phyloP scores from a whole-genome alignment of 768 basidiomycete species.

The Boletus edulis region DNA sequence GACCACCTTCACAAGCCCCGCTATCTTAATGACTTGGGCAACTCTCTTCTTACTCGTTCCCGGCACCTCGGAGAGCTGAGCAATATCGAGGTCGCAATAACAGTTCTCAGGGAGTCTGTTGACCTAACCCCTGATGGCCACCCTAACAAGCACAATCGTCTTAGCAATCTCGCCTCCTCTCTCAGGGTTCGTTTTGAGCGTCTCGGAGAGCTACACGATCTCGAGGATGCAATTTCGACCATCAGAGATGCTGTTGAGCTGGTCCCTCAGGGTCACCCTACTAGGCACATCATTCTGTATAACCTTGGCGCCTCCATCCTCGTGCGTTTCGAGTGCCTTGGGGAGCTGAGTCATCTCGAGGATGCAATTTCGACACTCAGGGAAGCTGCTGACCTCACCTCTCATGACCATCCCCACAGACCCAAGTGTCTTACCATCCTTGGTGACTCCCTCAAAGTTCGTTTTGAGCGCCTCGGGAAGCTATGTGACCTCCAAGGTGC shows the following conservation, averaged over 20 bases:
- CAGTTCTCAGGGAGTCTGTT: too few species aligned
- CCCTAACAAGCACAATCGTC: too few species aligned
- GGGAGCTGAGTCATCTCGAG: not conserved
- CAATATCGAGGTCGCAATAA: too few species aligned
- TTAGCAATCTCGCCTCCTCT: not conserved
- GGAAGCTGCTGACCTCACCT: too few species aligned
- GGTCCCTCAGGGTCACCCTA: not conserved
- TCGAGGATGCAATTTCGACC: not conserved
- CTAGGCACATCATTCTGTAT: not conserved
- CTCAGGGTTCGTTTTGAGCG: not conserved
- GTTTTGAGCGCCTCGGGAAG: not conserved
- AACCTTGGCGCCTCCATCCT: not conserved
- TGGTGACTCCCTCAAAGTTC: not conserved
- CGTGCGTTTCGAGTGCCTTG: not conserved
- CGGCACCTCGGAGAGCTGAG: too few species aligned
- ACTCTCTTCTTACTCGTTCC: too few species aligned
- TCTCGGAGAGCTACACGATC: not conserved
- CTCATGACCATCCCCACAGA: too few species aligned
- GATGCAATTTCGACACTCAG: not conserved
- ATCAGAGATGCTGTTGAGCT: not conserved
- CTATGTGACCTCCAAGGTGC: not conserved
- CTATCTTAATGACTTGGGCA: too few species aligned
- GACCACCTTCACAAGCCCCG: too few species aligned
- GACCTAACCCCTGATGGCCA: too few species aligned
- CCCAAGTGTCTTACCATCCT: not conserved